A percentile compares a stretch with the other conserved stretches of the same genome.
phyloP scores from a whole-genome alignment of 169 alveolate species.

The Plasmodium falciparum region DNA sequence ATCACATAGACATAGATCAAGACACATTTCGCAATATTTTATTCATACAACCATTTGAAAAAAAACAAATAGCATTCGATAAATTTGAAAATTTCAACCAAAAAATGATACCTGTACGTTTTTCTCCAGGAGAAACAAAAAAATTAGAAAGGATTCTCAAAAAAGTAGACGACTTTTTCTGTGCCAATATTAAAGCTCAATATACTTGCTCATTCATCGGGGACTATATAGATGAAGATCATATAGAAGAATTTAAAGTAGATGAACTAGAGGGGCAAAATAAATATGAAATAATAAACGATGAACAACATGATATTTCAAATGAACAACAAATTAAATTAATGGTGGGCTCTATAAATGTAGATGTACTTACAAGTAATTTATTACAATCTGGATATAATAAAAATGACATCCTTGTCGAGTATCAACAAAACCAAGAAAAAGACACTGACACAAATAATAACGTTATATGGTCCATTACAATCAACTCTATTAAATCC shows the following conservation, averaged over 20 bases:
- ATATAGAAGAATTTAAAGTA: slow-evolving; percentile 21
- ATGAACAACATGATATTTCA: slow-evolving; percentile 8
- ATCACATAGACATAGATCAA: not conserved
- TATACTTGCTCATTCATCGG: slow-evolving; percentile 29
- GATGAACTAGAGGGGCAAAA: not conserved
- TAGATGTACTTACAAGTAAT: slow-evolving; percentile 10
- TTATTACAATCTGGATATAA: slow-evolving; percentile 27
- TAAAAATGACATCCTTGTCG: slow-evolving; percentile 17
- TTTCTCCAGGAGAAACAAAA: slow-evolving; percentile 12
- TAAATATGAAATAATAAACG: not conserved
- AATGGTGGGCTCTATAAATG: slow-evolving; percentile 60
- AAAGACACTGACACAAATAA: not conserved
- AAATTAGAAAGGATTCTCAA: slow-evolving; percentile 45
- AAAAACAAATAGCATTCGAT: slow-evolving; percentile 28
- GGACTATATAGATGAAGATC: slow-evolving; percentile 46
- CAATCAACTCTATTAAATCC: slow-evolving; percentile 46
- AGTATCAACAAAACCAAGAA: not conserved
- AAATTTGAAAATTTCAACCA: slow-evolving; percentile 20
- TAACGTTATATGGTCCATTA: slow-evolving; percentile 31
- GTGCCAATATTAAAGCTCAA: slow-evolving; percentile 26
- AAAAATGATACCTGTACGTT: slow-evolving; percentile 51
- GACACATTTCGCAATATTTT: slow-evolving; percentile 1
- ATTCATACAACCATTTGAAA: slow-evolving; percentile 32
- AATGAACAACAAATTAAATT: not conserved
- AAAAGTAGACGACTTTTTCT: slow-evolving; percentile 32